These are phyloP conservation scores for Dalbergia oliveri DNA, from an alignment of 306 rosid genomes.

Conservation along the genomic window DNA sequence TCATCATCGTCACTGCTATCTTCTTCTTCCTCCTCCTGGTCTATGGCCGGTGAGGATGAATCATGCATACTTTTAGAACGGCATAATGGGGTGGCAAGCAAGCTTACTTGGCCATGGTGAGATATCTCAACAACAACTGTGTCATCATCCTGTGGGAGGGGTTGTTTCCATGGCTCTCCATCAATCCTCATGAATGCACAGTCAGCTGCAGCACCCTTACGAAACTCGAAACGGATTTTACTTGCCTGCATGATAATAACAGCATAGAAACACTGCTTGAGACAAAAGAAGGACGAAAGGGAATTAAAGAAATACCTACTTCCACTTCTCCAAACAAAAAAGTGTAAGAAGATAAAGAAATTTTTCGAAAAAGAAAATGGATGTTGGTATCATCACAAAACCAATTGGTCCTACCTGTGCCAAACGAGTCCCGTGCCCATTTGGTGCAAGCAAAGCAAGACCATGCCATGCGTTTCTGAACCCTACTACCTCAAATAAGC, in stretches of 20 bases:
- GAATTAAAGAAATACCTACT: not conserved
- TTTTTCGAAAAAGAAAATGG: not conserved
- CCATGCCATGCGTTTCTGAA: constrained; percentile 98
- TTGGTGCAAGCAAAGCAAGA: constrained; percentile 76
- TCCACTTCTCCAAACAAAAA: not conserved
- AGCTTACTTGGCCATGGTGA: constrained; percentile 80
- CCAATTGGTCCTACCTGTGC: constrained; percentile 68
- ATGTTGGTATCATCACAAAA: constrained; percentile 5
- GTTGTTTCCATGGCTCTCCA: constrained; percentile 99
- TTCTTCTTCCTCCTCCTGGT: constrained; percentile 61
- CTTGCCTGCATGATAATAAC: constrained; percentile 58
- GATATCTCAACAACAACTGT: constrained; percentile 80
- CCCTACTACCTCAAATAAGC: constrained; percentile 89
- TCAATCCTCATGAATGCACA: constrained; percentile 90
- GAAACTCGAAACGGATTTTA: constrained; percentile 78
- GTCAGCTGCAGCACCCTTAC: constrained; percentile 71
- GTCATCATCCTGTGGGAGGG: constrained; percentile 84
- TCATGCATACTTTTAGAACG: constrained; percentile 70
- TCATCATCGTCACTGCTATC: constrained; percentile 53
- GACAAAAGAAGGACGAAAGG: not conserved
- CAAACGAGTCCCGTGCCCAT: constrained; percentile 95
- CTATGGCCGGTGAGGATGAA: constrained; percentile 53
- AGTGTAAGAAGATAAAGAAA: no score
- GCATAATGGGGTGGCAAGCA: constrained; percentile 78
- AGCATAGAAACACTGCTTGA: constrained; percentile 11